Evolutionary conservation across 345 rosid species (phyloP).

Genomic region (Toxicodendron radicans): DNA sequence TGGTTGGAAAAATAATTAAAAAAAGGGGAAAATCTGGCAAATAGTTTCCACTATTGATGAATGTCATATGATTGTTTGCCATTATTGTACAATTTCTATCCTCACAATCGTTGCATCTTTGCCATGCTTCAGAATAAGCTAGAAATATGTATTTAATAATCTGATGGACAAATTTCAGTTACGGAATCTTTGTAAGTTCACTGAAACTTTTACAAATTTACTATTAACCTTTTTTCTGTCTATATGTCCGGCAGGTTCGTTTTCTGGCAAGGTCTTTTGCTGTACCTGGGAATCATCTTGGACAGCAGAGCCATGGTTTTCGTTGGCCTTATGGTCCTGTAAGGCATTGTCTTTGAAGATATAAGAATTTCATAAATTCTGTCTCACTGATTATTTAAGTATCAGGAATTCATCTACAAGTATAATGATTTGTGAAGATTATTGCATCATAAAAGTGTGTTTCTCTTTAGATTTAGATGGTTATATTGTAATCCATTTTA

Average conservation of each 20-base stretch:
- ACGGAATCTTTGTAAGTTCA: neutral
- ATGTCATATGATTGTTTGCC: neutral
- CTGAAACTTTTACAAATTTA: constrained; percentile 5
- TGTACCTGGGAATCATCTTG: constrained; percentile 93
- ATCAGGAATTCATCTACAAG: neutral
- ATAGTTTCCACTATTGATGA: neutral
- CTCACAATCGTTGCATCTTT: neutral
- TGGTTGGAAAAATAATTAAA: neutral
- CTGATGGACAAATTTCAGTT: constrained; percentile 4
- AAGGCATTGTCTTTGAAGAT: constrained; percentile 38
- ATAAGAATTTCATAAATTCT: neutral
- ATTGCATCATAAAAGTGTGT: neutral
- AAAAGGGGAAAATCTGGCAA: neutral
- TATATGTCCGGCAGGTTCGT: constrained; percentile 60
- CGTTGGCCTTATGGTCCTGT: constrained; percentile 99
- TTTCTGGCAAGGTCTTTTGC: constrained; percentile 90
- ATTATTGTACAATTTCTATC: constrained; percentile 5
- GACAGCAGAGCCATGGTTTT: constrained; percentile 95
- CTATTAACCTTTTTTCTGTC: constrained; percentile 1
- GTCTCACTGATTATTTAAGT: neutral
- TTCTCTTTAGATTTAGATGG: no score
- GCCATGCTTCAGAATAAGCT: neutral
- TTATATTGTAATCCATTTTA: no score
- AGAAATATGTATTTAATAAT: neutral
- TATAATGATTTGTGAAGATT: neutral